phyloP scores from a whole-genome alignment of 208 protist species.

The Trypanosoma avium region DNA sequence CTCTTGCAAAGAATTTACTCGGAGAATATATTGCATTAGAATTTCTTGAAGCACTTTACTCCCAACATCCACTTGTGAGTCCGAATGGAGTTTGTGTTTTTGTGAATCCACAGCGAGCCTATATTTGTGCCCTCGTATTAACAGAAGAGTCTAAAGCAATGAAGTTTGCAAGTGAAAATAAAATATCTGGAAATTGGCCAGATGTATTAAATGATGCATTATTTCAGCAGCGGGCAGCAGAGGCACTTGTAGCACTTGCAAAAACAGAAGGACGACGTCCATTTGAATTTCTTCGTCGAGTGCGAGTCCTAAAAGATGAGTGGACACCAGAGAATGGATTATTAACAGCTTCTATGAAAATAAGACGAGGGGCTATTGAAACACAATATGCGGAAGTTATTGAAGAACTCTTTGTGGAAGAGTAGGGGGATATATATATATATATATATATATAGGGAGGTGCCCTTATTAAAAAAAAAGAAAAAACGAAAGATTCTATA shows the following conservation, averaged over 20 bases:
- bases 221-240: constrained; percentile 52
- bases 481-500: constrained; percentile 5
- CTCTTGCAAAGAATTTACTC: constrained; percentile 55
- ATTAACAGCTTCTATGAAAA: constrained; percentile 70
- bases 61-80: constrained; percentile 39
- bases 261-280: constrained; percentile 26
- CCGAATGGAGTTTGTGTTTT: constrained; percentile 68
- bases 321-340: constrained; percentile 82
- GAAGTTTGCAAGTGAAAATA: constrained; percentile 21
- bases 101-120: constrained; percentile 60
- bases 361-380: constrained; percentile 52
- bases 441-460: constrained; percentile 14
- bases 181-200: constrained; percentile 24
- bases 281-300: constrained; percentile 67
- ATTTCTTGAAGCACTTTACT: constrained; percentile 57
- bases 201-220: constrained; percentile 32
- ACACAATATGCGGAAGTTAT: constrained; percentile 56
- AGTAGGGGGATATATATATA: constrained; percentile 27
- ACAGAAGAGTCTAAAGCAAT: constrained; percentile 33
- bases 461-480: not conserved
- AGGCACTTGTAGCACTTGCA: constrained; percentile 45
- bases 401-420: constrained; percentile 44
- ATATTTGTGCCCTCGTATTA: constrained; percentile 60
- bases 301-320: constrained; percentile 58
- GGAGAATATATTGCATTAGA: constrained; percentile 81